Conservation (phyloP, 2,329 filamentous ascomycete species). For the Didymella segeticola region DNA sequence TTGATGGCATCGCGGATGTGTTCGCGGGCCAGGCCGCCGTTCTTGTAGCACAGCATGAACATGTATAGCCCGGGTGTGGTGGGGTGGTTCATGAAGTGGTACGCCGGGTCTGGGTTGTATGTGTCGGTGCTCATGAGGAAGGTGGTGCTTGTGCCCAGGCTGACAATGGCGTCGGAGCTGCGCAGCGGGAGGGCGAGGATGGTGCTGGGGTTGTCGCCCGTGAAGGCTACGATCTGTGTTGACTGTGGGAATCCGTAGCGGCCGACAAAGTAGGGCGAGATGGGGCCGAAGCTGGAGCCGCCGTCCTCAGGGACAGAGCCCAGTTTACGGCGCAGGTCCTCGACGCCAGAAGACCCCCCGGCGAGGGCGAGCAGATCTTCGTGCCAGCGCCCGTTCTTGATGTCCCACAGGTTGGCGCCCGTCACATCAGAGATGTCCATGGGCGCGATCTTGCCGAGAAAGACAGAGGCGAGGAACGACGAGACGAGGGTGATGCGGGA, state of each 20-base stretch:
- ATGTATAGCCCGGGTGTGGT: slow-evolving; percentile 91
- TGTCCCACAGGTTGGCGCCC: slow-evolving; percentile 97
- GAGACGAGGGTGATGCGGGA: slow-evolving; percentile 91
- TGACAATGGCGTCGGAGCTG: slow-evolving; percentile 91
- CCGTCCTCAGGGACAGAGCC: slow-evolving; percentile 82
- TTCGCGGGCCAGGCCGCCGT: slow-evolving; percentile 91
- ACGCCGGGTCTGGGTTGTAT: slow-evolving; percentile 87
- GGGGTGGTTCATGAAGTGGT: slow-evolving; percentile 98
- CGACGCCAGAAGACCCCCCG: slow-evolving; percentile 60
- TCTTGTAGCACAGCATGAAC: slow-evolving; percentile 99
- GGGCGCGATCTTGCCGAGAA: slow-evolving; percentile 84
- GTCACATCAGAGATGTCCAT: slow-evolving; percentile 95
- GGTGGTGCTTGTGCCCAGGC: slow-evolving; percentile 91
- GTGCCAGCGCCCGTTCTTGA: slow-evolving; percentile 75
- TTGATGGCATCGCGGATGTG: slow-evolving; percentile 84
- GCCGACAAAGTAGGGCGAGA: slow-evolving; percentile 79
- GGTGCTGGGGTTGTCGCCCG: slow-evolving; percentile 94
- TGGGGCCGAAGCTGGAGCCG: slow-evolving; percentile 75
- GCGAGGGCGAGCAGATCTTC: slow-evolving; percentile 76
- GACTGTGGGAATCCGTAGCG: slow-evolving; percentile 78
- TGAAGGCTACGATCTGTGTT: slow-evolving; percentile 84
- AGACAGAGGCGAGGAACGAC: slow-evolving; percentile 89
- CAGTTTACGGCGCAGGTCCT: slow-evolving; percentile 76
- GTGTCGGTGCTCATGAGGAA: slow-evolving; percentile 96
- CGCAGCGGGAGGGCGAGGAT: slow-evolving; percentile 89